Percentiles rank a stretch among this genome's conserved stretches.
Conservation (phyloP, 495 filamentous ascomycete species). For the Neurospora sp. region DNA sequence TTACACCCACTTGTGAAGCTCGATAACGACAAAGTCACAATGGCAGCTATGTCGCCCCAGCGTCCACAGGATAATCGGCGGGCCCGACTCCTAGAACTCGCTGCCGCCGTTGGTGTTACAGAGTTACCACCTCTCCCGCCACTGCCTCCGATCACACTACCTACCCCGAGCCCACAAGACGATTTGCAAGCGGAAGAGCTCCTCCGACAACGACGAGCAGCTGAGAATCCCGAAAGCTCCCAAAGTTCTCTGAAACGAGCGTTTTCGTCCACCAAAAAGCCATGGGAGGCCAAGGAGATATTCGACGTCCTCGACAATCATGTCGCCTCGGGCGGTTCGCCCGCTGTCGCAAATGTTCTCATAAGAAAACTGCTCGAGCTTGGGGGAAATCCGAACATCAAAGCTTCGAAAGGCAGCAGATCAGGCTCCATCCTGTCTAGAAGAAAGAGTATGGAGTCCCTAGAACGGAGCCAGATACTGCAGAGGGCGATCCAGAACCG, state of each 20-base stretch:
- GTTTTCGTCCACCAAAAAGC: conserved; percentile 35
- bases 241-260: conserved; percentile 31
- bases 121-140: conserved; percentile 16
- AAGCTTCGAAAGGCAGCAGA: conserved; percentile 7
- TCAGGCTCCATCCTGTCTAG: conserved; percentile 25
- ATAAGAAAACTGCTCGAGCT: conserved; percentile 31
- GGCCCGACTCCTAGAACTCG: conserved; percentile 27
- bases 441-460: conserved; percentile 31
- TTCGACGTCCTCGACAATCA: conserved; percentile 34
- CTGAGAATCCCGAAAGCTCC: conserved; percentile 16
- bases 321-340: conserved; percentile 29
- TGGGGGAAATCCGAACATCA: conserved; percentile 35
- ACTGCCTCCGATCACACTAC: conserved; percentile 6
- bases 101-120: conserved; percentile 26
- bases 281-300: conserved; percentile 39
- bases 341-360: conserved; percentile 37
- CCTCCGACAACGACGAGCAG: conserved; percentile 29
- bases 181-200: conserved; percentile 34
- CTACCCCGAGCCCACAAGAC: conserved; percentile 26
- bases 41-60: conserved; percentile 10
- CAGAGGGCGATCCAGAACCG: conserved; percentile 35
- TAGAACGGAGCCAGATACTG: conserved; percentile 34
- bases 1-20: not conserved
- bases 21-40: not conserved
- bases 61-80: conserved; percentile 16